These are phyloP conservation scores for Fusarium sp. DNA, from an alignment of 2,329 filamentous ascomycete genomes.

Conservation along the genomic window DNA sequence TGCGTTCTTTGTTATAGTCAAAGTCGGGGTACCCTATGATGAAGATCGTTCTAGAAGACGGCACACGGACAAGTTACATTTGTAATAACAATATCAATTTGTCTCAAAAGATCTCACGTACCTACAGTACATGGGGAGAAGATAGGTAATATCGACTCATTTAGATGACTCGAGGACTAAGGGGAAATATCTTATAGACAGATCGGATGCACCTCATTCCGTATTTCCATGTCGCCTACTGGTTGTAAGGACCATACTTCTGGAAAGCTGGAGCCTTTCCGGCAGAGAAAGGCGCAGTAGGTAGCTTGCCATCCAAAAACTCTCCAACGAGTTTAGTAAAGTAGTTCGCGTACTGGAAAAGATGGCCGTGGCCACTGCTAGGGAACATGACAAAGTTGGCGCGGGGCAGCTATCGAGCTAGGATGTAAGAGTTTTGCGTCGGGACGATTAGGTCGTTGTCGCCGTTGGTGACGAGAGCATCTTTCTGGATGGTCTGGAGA, in stretches of 20 bases:
- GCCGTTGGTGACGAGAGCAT: constrained; percentile 3
- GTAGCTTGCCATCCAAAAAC: constrained; percentile 1
- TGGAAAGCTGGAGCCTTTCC: background rate
- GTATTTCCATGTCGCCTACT: background rate
- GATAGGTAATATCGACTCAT: background rate
- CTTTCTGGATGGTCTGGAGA: constrained; percentile 9
- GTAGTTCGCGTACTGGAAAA: constrained; percentile 7
- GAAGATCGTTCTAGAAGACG: no score
- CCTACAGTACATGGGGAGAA: background rate
- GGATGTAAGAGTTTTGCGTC: constrained; percentile 7
- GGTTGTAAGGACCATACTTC: background rate
- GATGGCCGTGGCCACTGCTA: constrained; percentile 6
- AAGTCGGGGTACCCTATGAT: no score
- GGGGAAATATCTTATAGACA: background rate
- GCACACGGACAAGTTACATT: no score
- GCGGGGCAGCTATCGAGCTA: background rate
- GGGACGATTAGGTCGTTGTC: constrained; percentile 8
- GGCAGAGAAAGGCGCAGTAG: background rate
- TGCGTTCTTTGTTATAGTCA: no score
- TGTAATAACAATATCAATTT: no score
- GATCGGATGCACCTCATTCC: background rate
- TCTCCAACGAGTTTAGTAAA: constrained; percentile 6
- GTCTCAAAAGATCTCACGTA: no score
- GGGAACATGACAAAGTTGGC: constrained; percentile 9
- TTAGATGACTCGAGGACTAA: background rate